Conservation (phyloP, 169 alveolate genomes). For the Eimeria necatrix region DNA sequence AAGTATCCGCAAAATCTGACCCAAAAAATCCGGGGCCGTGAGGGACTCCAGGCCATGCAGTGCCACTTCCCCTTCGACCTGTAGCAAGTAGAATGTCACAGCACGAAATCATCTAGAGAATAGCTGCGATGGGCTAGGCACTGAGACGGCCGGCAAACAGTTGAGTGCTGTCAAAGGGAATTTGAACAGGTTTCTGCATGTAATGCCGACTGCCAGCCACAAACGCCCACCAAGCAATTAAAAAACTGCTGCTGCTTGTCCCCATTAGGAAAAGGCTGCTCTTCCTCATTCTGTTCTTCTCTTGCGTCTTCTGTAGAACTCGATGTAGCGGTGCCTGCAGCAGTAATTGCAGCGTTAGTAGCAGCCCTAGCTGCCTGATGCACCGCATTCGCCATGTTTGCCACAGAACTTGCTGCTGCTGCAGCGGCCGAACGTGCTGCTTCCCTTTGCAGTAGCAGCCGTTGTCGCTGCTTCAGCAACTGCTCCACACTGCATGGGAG, state of each 20-base stretch:
- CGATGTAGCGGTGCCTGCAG: conserved; percentile 2
- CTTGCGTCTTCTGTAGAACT: neutral
- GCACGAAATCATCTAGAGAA: neutral
- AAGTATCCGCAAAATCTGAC: conserved; percentile 71
- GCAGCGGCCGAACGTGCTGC: conserved; percentile 54
- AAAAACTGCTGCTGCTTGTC: conserved; percentile 31
- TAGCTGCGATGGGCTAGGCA: neutral
- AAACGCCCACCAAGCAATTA: conserved; percentile 45
- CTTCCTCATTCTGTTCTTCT: neutral
- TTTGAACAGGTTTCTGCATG: neutral
- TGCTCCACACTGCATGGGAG: conserved; percentile 67
- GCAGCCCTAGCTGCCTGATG: conserved; percentile 66
- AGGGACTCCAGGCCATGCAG: conserved; percentile 77
- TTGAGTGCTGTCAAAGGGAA: no score
- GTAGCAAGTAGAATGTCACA: conserved; percentile 8
- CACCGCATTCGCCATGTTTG: conserved; percentile 13
- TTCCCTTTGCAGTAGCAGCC: conserved; percentile 17
- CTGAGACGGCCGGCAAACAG: no score
- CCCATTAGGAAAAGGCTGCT: neutral
- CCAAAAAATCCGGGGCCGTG: conserved; percentile 69
- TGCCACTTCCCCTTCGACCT: conserved; percentile 82
- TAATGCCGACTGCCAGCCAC: neutral
- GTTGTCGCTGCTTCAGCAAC: conserved; percentile 43
- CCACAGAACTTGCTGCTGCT: conserved; percentile 3
- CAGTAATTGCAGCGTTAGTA: conserved; percentile 23